Base-by-base conservation (phyloP, 2,329 filamentous ascomycete genomes). In the Alternaria arborescens region DNA sequence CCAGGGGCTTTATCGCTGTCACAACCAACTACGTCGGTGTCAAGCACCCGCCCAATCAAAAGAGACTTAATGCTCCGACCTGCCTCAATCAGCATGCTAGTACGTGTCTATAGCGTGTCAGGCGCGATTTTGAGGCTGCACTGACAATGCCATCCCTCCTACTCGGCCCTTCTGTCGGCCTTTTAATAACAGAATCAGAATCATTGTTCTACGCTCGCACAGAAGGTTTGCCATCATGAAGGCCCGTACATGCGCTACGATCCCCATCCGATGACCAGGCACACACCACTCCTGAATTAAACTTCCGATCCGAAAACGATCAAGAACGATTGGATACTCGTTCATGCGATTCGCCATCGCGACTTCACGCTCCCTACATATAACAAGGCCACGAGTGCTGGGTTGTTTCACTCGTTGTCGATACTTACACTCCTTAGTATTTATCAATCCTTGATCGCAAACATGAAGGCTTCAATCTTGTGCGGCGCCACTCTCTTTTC, bases 131-230 rank as follows among this genome's bases (percentile, higher is more conserved):
- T 20, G 12, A 52, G 50, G 38, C 26, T 52, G 38, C 38, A 42
- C 50, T 20, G 18, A 26, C 50, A 20, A 8, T 28, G 24, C 2
- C 4, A 20, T 24, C 14, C 28, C 18, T 22, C 26, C 26, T 24
- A 16, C 40, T 52, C 38, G 50, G 50, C 50, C 38, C 12, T 52
- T 52, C 36, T 42, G 4, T 52, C 50, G 50, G 50, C 24, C 26
- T 42, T n/a, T 41, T 5, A 42, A 52, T 26, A 42, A 42, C 24
- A 30, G 24, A 52, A 8, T 52, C 26, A 22, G 24, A 52, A 8
- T 52, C 26, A 8, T 32, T 42, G 22, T 52, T 52, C 36, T 52
- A 42, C 50, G 26, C 50, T 52, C 50, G 38, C 50, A 38, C 36
- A 52, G 50, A 42, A 41, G 26, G 22, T 52, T 42, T 42, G 50